Evolutionary conservation across 805 yeast species (phyloP).

Genomic region (Zygotorulaspora florentina): DNA sequence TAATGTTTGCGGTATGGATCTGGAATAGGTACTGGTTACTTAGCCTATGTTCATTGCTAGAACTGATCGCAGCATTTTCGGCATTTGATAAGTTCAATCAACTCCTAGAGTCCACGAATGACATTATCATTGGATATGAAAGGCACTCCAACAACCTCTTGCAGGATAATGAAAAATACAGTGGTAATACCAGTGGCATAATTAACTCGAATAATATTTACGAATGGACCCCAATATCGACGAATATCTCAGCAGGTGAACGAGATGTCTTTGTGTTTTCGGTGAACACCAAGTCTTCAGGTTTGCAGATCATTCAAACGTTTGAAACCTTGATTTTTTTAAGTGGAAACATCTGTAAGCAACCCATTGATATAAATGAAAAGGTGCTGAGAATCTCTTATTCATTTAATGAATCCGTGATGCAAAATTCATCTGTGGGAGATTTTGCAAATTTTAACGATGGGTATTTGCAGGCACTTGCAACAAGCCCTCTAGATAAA

Average conservation of each 20-base stretch:
- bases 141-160: too few relatives aligned
- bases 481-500: slow-evolving; percentile 22
- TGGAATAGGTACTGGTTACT: not conserved
- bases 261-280: slow-evolving; percentile 24
- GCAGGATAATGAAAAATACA: not conserved
- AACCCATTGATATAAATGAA: slow-evolving; percentile 23
- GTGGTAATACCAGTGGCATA: slow-evolving; percentile 2
- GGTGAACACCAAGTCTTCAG: slow-evolving; percentile 16
- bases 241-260: slow-evolving; percentile 26
- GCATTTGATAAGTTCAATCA: slow-evolving; percentile 1
- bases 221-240: slow-evolving; percentile 34
- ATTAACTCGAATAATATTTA: slow-evolving; percentile 29
- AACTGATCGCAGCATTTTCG: slow-evolving; percentile 1
- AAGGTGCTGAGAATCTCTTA: slow-evolving; percentile 22
- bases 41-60: not conserved
- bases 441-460: slow-evolving; percentile 14
- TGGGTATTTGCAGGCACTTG: slow-evolving; percentile 33
- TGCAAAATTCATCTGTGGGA: slow-evolving; percentile 16
- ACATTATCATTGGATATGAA: not conserved
- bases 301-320: slow-evolving; percentile 15
- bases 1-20: too few relatives aligned
- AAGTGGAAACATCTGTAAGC: slow-evolving; percentile 35
- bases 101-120: slow-evolving; percentile 1
- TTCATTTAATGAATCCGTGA: slow-evolving; percentile 26
- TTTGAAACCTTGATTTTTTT: slow-evolving; percentile 30